Conservation (phyloP, 2,329 filamentous ascomycete genomes). For the Elsinoe arachidis region DNA sequence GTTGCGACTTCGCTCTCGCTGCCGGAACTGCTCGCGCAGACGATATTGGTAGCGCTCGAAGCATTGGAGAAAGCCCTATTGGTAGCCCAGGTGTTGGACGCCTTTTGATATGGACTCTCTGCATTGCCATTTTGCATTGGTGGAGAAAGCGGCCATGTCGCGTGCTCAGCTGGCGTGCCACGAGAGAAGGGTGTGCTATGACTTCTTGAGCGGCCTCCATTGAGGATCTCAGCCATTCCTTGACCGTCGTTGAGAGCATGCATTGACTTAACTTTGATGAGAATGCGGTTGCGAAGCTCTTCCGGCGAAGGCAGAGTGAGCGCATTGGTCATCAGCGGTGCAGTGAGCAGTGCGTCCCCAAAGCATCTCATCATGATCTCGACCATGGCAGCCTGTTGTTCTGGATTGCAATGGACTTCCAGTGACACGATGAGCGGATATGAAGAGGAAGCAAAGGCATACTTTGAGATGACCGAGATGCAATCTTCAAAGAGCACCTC, state of each 20-base stretch:
- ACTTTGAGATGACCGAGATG: slow-evolving; percentile 86
- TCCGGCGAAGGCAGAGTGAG: slow-evolving; percentile 74
- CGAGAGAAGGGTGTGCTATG: slow-evolving; percentile 68
- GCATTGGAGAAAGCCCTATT: slow-evolving; percentile 46
- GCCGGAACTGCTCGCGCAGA: slow-evolving; percentile 50
- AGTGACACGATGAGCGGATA: slow-evolving; percentile 92
- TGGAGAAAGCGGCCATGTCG: slow-evolving; percentile 40
- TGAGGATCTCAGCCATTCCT: slow-evolving; percentile 27
- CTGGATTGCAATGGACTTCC: slow-evolving; percentile 81
- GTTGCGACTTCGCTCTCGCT: slow-evolving; percentile 64
- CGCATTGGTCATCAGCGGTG: slow-evolving; percentile 61
- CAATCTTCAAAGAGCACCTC: slow-evolving; percentile 85
- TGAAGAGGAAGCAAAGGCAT: slow-evolving; percentile 78
- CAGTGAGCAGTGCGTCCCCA: slow-evolving; percentile 66
- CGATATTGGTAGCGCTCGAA: slow-evolving; percentile 47
- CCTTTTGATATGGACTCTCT: slow-evolving; percentile 43
- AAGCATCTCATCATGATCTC: slow-evolving; percentile 81
- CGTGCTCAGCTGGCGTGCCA: slow-evolving; percentile 52
- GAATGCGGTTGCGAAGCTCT: slow-evolving; percentile 70
- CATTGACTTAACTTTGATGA: slow-evolving; percentile 91
- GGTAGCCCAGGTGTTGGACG: slow-evolving; percentile 39
- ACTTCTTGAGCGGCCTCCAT: slow-evolving; percentile 49
- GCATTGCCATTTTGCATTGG: slow-evolving; percentile 45
- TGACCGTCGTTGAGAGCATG: slow-evolving; percentile 39
- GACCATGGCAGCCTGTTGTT: slow-evolving; percentile 82